These are phyloP conservation scores for Trametes hirsuta DNA, from an alignment of 1,284 basidiomycete genomes.

Conservation along the genomic window DNA sequence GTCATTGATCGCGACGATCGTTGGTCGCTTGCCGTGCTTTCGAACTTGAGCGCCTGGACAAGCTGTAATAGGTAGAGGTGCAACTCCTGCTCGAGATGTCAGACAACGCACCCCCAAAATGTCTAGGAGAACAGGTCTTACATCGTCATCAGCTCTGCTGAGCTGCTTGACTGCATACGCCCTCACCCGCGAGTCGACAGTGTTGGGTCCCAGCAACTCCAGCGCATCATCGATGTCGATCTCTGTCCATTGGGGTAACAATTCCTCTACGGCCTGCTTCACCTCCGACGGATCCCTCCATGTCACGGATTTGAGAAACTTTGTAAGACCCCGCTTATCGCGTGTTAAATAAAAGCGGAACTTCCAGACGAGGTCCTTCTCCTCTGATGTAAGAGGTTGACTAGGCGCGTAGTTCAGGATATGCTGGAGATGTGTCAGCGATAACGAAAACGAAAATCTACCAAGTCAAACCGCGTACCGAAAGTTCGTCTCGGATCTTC, in stretches of 20 bases:
- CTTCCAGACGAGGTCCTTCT: constrained; percentile 98
- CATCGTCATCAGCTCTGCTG: constrained; percentile 92
- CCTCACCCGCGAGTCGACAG: constrained; percentile 88
- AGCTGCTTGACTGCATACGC: constrained; percentile 94
- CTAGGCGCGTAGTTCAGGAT: constrained; percentile 94
- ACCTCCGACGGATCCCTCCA: constrained; percentile 97
- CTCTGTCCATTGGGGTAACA: constrained; percentile 96
- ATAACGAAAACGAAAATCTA: background rate
- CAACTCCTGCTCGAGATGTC: constrained; percentile 67
- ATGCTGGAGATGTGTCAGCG: constrained; percentile 53
- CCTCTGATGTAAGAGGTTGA: constrained; percentile 83
- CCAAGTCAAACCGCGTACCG: constrained; percentile 52
- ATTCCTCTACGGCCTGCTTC: constrained; percentile 95
- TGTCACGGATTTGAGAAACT: constrained; percentile 97
- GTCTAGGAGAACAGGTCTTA: constrained; percentile 39
- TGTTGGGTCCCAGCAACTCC: constrained; percentile 91
- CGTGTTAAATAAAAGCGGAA: constrained; percentile 96
- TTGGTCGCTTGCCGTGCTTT: constrained; percentile 76
- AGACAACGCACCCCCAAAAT: constrained; percentile 1
- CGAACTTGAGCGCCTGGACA: constrained; percentile 97
- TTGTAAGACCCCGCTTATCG: constrained; percentile 91
- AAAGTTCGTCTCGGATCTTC: constrained; percentile 92
- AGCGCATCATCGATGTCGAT: constrained; percentile 97
- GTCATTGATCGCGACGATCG: constrained; percentile 20
- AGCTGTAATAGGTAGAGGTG: constrained; percentile 93